These are phyloP conservation scores for Kodamaea sp. DNA, from an alignment of 1,139 yeast genomes.

Conservation along the genomic window DNA sequence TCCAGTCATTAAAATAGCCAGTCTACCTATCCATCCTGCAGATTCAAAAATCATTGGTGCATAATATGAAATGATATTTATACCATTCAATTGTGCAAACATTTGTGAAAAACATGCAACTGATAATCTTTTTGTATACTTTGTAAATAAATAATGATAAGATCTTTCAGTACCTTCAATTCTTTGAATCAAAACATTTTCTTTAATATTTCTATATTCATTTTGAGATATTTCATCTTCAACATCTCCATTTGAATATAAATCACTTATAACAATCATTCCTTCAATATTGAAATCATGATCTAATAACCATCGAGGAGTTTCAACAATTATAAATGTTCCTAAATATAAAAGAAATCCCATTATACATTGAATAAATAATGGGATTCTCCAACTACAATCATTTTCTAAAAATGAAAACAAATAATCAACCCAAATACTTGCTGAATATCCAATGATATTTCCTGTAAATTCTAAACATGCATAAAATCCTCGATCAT, in stretches of 20 bases:
- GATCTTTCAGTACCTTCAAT: conserved; percentile 70
- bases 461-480: conserved; percentile 93
- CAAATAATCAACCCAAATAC: conserved; percentile 89
- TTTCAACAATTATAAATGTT: conserved; percentile 73
- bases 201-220: conserved; percentile 39
- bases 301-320: conserved; percentile 87
- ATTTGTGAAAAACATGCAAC: conserved; percentile 89
- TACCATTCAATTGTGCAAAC: conserved; percentile 92
- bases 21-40: conserved; percentile 91
- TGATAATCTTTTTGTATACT: conserved; percentile 71
- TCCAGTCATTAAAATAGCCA: conserved; percentile 92
- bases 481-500: conserved; percentile 82
- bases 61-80: conserved; percentile 86
- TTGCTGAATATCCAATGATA: conserved; percentile 77
- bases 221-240: conserved; percentile 21
- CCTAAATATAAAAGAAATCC: conserved; percentile 70
- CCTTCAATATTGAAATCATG: conserved; percentile 90
- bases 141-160: conserved; percentile 59
- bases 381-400: conserved; percentile 76
- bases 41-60: conserved; percentile 93
- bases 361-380: conserved; percentile 70
- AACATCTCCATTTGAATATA: conserved; percentile 44
- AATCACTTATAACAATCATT: conserved; percentile 45
- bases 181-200: conserved; percentile 53
- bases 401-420: conserved; percentile 57